Conservation (phyloP, 1,139 yeast species). For the Pichia sp. region DNA sequence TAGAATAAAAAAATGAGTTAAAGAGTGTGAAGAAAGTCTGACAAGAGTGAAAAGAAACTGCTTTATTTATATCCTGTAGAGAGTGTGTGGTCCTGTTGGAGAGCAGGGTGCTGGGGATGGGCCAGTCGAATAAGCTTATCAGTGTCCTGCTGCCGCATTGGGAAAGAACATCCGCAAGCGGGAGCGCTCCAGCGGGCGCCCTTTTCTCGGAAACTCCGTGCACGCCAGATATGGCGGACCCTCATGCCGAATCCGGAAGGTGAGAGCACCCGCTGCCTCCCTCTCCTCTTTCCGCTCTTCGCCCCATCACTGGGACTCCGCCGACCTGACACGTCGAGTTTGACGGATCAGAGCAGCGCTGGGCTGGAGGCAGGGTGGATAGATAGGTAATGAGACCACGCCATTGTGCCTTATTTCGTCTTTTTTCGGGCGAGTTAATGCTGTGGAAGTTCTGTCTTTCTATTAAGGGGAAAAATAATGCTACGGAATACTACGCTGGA, state of each 20-base stretch:
- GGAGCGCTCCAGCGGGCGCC: neutral
- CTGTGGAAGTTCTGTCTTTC: too few species aligned
- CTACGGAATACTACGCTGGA: too few species aligned
- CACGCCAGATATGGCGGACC: neutral
- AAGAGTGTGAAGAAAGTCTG: too few species aligned
- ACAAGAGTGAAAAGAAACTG: neutral
- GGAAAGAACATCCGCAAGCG: slow-evolving; percentile 7
- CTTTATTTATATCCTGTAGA: neutral
- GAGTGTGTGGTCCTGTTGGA: neutral
- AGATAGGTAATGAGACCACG: neutral
- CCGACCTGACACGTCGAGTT: neutral
- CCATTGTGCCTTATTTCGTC: neutral
- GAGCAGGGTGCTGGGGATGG: neutral
- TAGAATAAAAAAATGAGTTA: neutral
- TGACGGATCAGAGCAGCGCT: neutral
- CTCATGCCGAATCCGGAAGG: neutral
- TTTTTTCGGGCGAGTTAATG: neutral
- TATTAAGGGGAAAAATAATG: too few species aligned
- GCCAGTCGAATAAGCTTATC: neutral
- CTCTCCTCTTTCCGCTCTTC: neutral
- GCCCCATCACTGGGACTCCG: neutral
- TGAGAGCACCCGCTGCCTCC: neutral
- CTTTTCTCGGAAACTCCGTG: neutral
- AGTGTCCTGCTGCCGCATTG: slow-evolving; percentile 5
- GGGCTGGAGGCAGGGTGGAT: neutral